A percentile compares a stretch with the other conserved stretches of the same genome.
Evolutionary conservation across 2,329 filamentous ascomycete genomes (phyloP).

Genomic region (Akanthomyces muscarius): DNA sequence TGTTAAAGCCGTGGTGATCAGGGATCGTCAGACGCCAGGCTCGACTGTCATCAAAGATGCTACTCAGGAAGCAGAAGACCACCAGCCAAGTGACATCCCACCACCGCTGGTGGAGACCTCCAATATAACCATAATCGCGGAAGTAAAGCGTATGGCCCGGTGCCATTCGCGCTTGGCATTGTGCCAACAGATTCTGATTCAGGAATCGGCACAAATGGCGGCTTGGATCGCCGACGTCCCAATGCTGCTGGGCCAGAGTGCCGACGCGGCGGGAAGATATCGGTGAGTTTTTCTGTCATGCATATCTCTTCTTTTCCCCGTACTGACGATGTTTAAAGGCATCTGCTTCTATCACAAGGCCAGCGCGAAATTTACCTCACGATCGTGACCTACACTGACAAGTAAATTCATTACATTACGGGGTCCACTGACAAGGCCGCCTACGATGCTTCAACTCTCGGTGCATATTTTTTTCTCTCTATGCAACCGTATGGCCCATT

Average conservation of each 20-base stretch:
- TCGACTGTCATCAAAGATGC: no score
- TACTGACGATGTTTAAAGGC: background rate
- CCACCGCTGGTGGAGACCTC: no score
- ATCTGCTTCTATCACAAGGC: background rate
- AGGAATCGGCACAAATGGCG: background rate
- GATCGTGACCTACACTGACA: background rate
- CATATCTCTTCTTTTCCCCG: no score
- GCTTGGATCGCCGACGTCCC: background rate
- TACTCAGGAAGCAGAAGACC: no score
- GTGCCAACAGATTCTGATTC: background rate
- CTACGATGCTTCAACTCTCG: background rate
- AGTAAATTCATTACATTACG: background rate
- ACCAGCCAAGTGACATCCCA: no score
- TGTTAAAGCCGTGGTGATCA: no score
- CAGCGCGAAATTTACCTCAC: background rate
- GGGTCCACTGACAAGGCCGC: background rate
- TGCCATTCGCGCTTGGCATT: no score
- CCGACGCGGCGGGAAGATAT: background rate
- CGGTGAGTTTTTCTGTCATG: background rate
- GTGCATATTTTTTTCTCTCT: background rate
- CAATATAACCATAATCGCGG: background rate
- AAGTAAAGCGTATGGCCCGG: background rate
- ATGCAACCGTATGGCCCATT: constrained; percentile 1
- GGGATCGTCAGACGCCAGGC: no score
- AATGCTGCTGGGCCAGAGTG: background rate